phyloP scores from a whole-genome alignment of 1,284 basidiomycete genomes.

The Irpex rosettiformis region DNA sequence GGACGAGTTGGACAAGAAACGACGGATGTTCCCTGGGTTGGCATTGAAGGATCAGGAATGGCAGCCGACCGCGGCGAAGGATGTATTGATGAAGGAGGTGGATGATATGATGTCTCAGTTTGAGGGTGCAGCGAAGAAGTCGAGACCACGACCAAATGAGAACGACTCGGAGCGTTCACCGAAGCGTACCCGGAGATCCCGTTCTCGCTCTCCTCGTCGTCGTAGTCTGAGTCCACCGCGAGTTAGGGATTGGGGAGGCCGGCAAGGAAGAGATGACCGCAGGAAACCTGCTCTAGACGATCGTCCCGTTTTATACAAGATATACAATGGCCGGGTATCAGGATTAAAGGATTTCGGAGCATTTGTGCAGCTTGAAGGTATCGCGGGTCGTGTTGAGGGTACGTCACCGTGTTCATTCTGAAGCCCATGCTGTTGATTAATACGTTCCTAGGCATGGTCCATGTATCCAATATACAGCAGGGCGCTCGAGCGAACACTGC shows the following conservation, averaged over 20 bases:
- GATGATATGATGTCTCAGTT: slow-evolving; percentile 86
- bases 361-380: slow-evolving; percentile 87
- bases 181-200: slow-evolving; percentile 55
- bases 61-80: slow-evolving; percentile 50
- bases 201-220: slow-evolving; percentile 42
- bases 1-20: slow-evolving; percentile 71
- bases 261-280: slow-evolving; percentile 39
- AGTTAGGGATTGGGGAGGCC: slow-evolving; percentile 42
- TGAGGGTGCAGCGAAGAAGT: slow-evolving; percentile 62
- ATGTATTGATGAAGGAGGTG: slow-evolving; percentile 73
- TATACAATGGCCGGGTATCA: slow-evolving; percentile 86
- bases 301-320: slow-evolving; percentile 88
- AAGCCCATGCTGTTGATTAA: background rate
- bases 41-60: slow-evolving; percentile 79
- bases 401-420: slow-evolving; percentile 34
- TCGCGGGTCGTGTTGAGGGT: slow-evolving; percentile 88
- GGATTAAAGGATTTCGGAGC: slow-evolving; percentile 95
- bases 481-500: slow-evolving; percentile 85
- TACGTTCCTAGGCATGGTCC: slow-evolving; percentile 77
- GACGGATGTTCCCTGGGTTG: slow-evolving; percentile 88
- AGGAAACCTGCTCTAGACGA: slow-evolving; percentile 64
- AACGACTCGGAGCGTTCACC: slow-evolving; percentile 42
- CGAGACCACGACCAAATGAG: slow-evolving; percentile 43
- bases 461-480: slow-evolving; percentile 88
- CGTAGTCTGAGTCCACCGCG: slow-evolving; percentile 37